phyloP scores from a whole-genome alignment of 495 filamentous ascomycete species.

The Astrothelium macrocarpum region DNA sequence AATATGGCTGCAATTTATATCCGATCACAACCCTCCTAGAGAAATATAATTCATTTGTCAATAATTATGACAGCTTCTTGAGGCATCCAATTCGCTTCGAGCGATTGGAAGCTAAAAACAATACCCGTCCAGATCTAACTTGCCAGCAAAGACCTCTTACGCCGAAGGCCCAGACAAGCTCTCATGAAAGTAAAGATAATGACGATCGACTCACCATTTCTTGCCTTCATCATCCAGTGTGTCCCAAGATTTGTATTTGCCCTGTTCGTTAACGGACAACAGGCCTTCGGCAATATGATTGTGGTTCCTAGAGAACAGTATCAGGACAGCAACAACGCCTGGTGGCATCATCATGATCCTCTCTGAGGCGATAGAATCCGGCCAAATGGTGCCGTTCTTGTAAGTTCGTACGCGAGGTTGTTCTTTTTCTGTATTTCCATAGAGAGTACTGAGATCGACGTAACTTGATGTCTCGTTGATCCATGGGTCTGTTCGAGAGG shows the following conservation, averaged over 20 bases:
- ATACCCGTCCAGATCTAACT: no score
- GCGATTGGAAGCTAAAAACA: no score
- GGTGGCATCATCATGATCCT: slow-evolving; percentile 29
- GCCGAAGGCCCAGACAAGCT: no score
- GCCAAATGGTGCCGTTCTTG: slow-evolving; percentile 23
- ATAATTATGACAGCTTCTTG: no score
- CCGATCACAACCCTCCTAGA: no score
- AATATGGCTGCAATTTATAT: no score
- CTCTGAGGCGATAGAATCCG: slow-evolving; percentile 27
- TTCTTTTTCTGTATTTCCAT: slow-evolving; percentile 24
- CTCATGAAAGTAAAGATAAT: no score
- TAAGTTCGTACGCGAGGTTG: slow-evolving; percentile 25
- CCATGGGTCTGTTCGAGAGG: slow-evolving; percentile 33
- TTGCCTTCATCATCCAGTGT: slow-evolving; percentile 16
- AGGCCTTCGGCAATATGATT: slow-evolving; percentile 24
- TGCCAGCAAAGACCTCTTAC: no score
- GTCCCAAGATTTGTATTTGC: slow-evolving; percentile 25
- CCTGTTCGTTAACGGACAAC: slow-evolving; percentile 23
- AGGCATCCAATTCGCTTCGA: no score
- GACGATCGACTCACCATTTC: slow-evolving; percentile 15
- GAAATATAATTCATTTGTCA: no score
- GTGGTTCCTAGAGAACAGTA: slow-evolving; percentile 29
- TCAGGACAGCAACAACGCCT: slow-evolving; percentile 22
- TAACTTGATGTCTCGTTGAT: slow-evolving; percentile 29
- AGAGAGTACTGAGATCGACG: slow-evolving; percentile 27